Conservation (phyloP, 2,329 filamentous ascomycete species). For the Neonectria hederae region DNA sequence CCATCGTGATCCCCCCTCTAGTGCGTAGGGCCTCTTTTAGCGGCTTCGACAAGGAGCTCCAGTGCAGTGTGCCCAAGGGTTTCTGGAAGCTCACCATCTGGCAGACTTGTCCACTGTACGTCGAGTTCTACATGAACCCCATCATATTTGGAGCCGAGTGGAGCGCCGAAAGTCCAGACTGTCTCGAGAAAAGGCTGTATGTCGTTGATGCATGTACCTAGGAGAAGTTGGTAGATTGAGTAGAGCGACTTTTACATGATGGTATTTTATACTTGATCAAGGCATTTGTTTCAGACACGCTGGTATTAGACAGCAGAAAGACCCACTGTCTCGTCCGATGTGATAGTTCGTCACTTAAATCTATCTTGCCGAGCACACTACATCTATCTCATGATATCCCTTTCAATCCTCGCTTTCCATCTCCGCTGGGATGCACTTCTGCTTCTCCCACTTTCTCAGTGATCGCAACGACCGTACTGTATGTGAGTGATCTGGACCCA, state of each 20-base stretch:
- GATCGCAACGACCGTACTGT: not conserved
- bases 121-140: not conserved
- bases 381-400: no score
- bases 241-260: no score
- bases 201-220: not conserved
- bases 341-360: no score
- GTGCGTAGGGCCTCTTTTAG: not conserved
- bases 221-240: not conserved
- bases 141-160: not conserved
- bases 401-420: not conserved
- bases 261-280: not conserved
- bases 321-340: no score
- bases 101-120: constrained; percentile 15
- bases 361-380: not conserved
- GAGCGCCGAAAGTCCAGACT: not conserved
- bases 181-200: not conserved
- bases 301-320: no score
- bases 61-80: not conserved
- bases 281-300: not conserved
- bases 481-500: not conserved
- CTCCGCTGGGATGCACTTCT: not conserved
- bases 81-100: constrained; percentile 1
- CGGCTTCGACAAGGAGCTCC: constrained; percentile 7
- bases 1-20: no score
- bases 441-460: not conserved